These are phyloP conservation scores for Trichoderma harzianum DNA, from an alignment of 2,329 filamentous ascomycete genomes.

Conservation along the genomic window DNA sequence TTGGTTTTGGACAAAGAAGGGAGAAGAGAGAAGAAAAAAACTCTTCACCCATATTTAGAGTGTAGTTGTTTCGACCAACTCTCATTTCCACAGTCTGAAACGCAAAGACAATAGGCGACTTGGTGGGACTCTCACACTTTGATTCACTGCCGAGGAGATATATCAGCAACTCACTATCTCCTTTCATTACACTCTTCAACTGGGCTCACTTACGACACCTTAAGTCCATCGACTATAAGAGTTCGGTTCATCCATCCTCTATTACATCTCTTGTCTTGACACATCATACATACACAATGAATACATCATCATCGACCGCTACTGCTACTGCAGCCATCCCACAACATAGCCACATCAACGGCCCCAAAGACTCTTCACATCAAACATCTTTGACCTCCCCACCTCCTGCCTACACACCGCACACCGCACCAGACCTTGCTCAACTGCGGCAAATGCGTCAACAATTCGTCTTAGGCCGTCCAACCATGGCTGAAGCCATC, in stretches of 20 bases:
- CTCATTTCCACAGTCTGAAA: not conserved
- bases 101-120: not conserved
- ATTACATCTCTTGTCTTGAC: not conserved
- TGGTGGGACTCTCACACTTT: not conserved
- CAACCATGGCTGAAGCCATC: slow-evolving; percentile 7
- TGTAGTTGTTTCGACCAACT: not conserved
- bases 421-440: slow-evolving; percentile 15
- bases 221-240: not conserved
- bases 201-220: not conserved
- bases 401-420: slow-evolving; percentile 32
- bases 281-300: slow-evolving; percentile 7
- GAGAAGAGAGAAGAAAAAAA: not conserved
- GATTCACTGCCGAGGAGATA: not conserved
- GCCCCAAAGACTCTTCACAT: slow-evolving; percentile 24
- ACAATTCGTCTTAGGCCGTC: slow-evolving; percentile 15
- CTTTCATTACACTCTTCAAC: not conserved
- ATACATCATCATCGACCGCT: not conserved
- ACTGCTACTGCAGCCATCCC: not conserved
- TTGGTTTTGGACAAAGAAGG: not conserved
- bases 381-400: slow-evolving; percentile 21
- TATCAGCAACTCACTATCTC: not conserved
- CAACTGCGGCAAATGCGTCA: slow-evolving; percentile 20
- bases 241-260: not conserved
- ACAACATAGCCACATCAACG: not conserved
- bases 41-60: not conserved